Evolutionary conservation across 83 land plant species (phyloP), one percentile per base, ranked within the genome.

Genomic region (Thuja plicata): DNA sequence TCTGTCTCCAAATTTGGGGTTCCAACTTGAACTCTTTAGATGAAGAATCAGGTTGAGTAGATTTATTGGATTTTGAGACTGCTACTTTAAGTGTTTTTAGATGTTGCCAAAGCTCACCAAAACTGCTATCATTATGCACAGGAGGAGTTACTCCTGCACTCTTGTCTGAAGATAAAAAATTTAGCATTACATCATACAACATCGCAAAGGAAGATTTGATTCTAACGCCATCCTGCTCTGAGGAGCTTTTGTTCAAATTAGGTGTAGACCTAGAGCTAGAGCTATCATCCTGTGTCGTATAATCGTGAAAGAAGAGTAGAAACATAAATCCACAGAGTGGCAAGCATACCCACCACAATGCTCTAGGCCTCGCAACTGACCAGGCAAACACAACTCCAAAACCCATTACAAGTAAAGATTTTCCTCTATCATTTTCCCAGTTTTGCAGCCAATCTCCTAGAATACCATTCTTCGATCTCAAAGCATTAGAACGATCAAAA

Each of bases 301-400:
- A 76, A 32, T 32, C 79, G 35, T 76, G 38, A 76, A 76, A 76
- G 38, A 76, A 32, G 38, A 76, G 38, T 34, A 76, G 15, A 3
- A 76, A 11, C 35, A 84, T 32, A 45, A 84, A 46, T 0, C 86
- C 57, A 30, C 37, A 48, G 57, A 84, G 35, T 30, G 86, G 86
- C 35, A 84, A 32, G 45, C 54, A 84, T 3, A 84, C 35, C 86
- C 86, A 84, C 86, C 86, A 84, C 54, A 50, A n/a, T n/a, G 35
- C 45, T 50, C 35, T 84, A 37, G 57, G 55, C 55, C 86, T 84
- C 32, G 86, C 37, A 46, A 84, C 19, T 48, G 86, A 84, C 86
- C 86, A 84, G 86, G 55, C 86, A n/a, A 84, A 32, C 7, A 48
- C 19, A 30, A 84, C 50, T 50, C 86, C 86, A 84, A 84, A 84